Base-by-base conservation (phyloP, 805 yeast genomes). In the Wickerhamomyces bisporus region DNA sequence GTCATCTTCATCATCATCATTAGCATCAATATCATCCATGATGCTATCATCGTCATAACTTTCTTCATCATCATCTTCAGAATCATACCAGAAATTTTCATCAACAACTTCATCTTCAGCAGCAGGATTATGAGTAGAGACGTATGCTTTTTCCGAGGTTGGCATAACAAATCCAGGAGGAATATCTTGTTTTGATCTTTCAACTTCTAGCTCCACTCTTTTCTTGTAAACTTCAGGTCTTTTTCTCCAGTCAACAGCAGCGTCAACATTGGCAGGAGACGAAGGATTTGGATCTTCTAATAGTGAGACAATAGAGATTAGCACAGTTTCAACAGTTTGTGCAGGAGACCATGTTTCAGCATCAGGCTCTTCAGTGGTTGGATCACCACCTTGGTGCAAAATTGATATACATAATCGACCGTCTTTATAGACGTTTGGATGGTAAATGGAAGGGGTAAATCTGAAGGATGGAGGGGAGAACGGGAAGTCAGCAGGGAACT, bases 221-320 rank as follows among this genome's bases (percentile, higher is more conserved):
- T 73, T 78, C 58, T 77, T 76, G 65, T 87, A 91, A 32, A 75
- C 79, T 19, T 80, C 86, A 21, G 81, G 81, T 60, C 83, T 77
- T 53, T 85, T 86, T 53, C 95, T 73, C 75, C 86, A 88, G 51
- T 84, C 86, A 31, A 88, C 87, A 15, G 95, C 85, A 14, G 98
- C 98, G 61, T 91, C 98, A 35, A 91, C 89, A 61, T 91, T 91
- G 6, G 98, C 98, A 6, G 98, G 97, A 1, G 96, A 86, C 43
- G 79, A 76, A 42, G 86, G 81, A 64, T 91, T 91, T 38, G 98
- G 98, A 60, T 91, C 97, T 55, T 88, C 95, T 52, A 91, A 72
- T 36, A 91, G 71, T 8, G 96, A 87, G 15, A 91, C 84, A 47
- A 91, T 89, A 25, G 95, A 85, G 39, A 91, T 83, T 53, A 91